Conservation (phyloP, 768 basidiomycete genomes). For the Suillus hirtellus region DNA sequence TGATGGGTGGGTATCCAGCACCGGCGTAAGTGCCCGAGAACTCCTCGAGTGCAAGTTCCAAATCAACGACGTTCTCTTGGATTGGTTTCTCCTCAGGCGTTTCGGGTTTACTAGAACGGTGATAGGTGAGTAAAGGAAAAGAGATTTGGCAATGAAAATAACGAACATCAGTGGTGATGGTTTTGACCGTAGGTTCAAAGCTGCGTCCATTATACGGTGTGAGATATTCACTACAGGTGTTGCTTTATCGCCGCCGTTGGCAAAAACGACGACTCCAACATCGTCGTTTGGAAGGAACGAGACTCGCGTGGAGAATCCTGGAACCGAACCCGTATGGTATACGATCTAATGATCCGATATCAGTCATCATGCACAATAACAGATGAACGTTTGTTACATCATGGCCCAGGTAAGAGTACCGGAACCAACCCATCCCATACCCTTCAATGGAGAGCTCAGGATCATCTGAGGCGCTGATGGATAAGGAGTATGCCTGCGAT, state of each 20-base stretch:
- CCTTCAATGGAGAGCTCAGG: constrained; percentile 31
- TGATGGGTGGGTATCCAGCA: constrained; percentile 39
- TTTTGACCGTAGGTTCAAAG: constrained; percentile 15
- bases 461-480: constrained; percentile 9
- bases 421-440: constrained; percentile 47
- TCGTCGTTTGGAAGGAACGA: constrained; percentile 37
- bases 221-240: constrained; percentile 12
- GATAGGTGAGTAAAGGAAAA: constrained; percentile 1
- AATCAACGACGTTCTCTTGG: background rate
- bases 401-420: constrained; percentile 40
- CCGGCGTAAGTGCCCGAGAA: constrained; percentile 39
- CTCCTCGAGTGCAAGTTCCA: constrained; percentile 21
- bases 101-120: background rate
- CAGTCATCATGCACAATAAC: background rate
- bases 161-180: constrained; percentile 13
- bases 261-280: constrained; percentile 38
- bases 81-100: background rate
- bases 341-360: constrained; percentile 31
- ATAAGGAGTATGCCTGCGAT: constrained; percentile 34
- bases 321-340: constrained; percentile 34
- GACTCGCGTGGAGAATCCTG: constrained; percentile 34
- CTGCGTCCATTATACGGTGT: constrained; percentile 26
- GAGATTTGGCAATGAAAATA: background rate
- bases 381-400: constrained; percentile 30
- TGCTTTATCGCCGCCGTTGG: constrained; percentile 29